Evolutionary conservation across 2,329 filamentous ascomycete genomes (phyloP).

Genomic region (Piedraia hortae): DNA sequence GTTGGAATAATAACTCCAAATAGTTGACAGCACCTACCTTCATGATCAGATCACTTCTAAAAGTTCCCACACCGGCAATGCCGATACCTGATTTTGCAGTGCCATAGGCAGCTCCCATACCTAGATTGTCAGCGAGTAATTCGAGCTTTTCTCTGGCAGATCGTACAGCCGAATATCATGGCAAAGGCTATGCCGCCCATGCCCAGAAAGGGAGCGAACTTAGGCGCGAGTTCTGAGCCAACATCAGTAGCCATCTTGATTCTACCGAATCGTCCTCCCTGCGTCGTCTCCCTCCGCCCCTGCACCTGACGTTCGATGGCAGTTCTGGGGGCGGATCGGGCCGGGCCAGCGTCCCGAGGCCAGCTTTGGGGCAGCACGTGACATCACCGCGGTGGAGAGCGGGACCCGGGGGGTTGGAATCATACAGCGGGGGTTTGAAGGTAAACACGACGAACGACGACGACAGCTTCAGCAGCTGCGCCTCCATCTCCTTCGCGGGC

Average conservation of each 20-base stretch:
- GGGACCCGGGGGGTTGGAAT: too few species aligned
- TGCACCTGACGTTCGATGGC: too few species aligned
- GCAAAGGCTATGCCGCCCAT: constrained; percentile 60
- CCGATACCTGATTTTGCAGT: constrained; percentile 74
- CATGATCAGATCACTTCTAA: constrained; percentile 71
- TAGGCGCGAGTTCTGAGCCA: constrained; percentile 34
- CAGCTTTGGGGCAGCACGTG: too few species aligned
- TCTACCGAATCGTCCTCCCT: too few species aligned
- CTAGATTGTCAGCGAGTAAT: constrained; percentile 8
- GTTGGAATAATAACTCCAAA: neutral
- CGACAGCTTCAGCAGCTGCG: too few species aligned
- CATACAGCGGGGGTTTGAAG: too few species aligned
- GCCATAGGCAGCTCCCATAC: constrained; percentile 54
- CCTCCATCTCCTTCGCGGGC: too few species aligned
- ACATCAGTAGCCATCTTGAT: constrained; percentile 1
- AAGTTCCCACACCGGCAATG: constrained; percentile 62
- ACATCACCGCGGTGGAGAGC: too few species aligned
- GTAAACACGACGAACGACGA: too few species aligned
- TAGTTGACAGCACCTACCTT: constrained; percentile 30
- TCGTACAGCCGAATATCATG: constrained; percentile 62
- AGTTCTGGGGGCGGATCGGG: too few species aligned
- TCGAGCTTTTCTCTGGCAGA: constrained; percentile 1
- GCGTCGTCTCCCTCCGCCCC: too few species aligned
- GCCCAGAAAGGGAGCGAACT: constrained; percentile 69
- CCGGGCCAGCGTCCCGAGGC: too few species aligned